Evolutionary conservation across 2,329 filamentous ascomycete genomes (phyloP), one percentile per base, ranked within the genome.

Genomic region (Apiospora koreana): DNA sequence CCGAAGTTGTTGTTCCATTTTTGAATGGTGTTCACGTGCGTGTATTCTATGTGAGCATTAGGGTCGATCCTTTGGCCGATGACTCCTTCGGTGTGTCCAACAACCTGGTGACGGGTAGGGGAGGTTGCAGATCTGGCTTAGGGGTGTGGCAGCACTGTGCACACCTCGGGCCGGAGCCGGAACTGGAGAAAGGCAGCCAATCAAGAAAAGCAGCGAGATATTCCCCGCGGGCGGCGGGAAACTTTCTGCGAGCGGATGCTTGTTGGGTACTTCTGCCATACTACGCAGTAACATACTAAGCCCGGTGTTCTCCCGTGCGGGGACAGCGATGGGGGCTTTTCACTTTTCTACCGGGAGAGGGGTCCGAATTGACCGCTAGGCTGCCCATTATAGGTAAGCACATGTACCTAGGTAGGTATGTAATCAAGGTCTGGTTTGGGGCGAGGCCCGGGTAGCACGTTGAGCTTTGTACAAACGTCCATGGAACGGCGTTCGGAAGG

Each of bases 291-390:
- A 23, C 23, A 54, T 10, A 31, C 54, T 7, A 62, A 62, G 54
- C 28, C 54, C 54, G 54, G 54, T 38, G 54, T 62, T 62, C 54
- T 62, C 28, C 54, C 54, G 54, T 62, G 54, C 31, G 54, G 54
- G 31, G 54, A 14, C 16, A 31, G 18, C 8, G 16, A 21, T 58
- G 28, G 50, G 28, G 35, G 8, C 35, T 35, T 35, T 35, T 8
- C 35, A 8, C 10, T 25, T 8, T 54, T 6, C 1, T n/a, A n/a
- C n/a, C 48, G 50, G 25, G 14, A 7, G 50, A 31, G 50, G 16
- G 50, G 28, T 6, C 50, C 50, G 16, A 31, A 58, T 58, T 58
- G 23, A 58, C 25, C 50, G 50, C 50, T 58, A 58, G n/a, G n/a
- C n/a, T n/a, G n/a, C n/a, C n/a, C n/a, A n/a, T n/a, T n/a, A n/a